These are phyloP conservation scores for Leonotis leonurus DNA, from an alignment of 257 asterid species.

Conservation along the genomic window DNA sequence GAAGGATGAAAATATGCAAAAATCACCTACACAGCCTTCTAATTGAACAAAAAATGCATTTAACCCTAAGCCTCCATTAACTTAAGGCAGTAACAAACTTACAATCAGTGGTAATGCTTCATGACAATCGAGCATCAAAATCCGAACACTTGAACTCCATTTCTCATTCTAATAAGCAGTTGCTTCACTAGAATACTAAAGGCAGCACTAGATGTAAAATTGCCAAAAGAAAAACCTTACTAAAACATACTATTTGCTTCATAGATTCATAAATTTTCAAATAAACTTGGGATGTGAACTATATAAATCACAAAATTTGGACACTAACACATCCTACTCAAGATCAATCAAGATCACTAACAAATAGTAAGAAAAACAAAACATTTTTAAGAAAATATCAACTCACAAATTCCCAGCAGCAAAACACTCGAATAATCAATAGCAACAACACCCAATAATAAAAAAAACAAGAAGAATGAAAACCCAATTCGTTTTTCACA, in stretches of 20 bases:
- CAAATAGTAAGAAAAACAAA: conserved; percentile 11
- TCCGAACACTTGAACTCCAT: not conserved
- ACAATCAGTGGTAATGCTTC: not conserved
- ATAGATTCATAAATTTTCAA: too few species aligned
- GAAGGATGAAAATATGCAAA: too few species aligned
- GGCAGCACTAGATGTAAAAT: too few species aligned
- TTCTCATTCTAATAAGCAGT: not conserved
- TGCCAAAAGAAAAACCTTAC: too few species aligned
- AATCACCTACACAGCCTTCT: too few species aligned
- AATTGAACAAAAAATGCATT: too few species aligned
- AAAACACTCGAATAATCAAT: conserved; percentile 1
- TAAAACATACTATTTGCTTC: too few species aligned
- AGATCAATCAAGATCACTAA: conserved; percentile 2
- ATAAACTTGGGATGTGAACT: not conserved
- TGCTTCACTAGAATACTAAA: too few species aligned
- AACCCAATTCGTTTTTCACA: conserved; percentile 9
- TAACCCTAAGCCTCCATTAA: not conserved
- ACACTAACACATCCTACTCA: conserved; percentile 28
- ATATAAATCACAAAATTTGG: not conserved
- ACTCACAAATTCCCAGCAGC: not conserved
- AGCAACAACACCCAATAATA: not conserved
- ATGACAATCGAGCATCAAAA: not conserved
- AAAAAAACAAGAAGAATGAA: not conserved
- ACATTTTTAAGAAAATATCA: conserved; percentile 2
- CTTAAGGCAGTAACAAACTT: not conserved